Conservation (phyloP, 164 flowering plant species). For the Piper betle region DNA sequence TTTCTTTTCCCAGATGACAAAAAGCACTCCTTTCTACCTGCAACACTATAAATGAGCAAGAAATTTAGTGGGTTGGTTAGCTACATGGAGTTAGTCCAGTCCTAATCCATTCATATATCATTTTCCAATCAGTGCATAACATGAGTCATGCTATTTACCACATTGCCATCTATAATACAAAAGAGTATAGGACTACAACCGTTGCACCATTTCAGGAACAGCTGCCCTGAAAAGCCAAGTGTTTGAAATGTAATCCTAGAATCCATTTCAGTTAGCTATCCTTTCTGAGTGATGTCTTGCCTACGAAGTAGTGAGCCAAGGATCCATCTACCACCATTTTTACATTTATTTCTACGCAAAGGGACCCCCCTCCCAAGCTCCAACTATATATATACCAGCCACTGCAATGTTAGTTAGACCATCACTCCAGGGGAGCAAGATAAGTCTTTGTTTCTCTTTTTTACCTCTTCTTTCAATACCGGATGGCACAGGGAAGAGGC, state of each 20-base stretch:
- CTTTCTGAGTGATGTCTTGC: not conserved
- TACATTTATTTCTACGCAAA: not conserved
- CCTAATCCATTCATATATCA: no score
- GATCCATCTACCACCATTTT: no score
- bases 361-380: not conserved
- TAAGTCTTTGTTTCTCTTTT: not conserved
- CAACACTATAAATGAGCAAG: not conserved
- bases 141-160: no score
- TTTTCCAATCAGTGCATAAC: no score
- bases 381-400: not conserved
- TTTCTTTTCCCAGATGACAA: not conserved
- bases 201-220: no score
- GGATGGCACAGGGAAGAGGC: conserved; percentile 34
- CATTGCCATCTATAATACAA: no score
- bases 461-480: not conserved
- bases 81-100: no score
- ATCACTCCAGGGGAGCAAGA: not conserved
- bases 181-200: no score
- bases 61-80: not conserved
- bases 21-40: not conserved
- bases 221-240: no score
- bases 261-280: not conserved
- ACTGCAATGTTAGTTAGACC: not conserved
- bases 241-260: no score
- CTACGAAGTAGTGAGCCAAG: not conserved